phyloP scores from a whole-genome alignment of 2,329 filamentous ascomycete species.

The Monascus ruber region DNA sequence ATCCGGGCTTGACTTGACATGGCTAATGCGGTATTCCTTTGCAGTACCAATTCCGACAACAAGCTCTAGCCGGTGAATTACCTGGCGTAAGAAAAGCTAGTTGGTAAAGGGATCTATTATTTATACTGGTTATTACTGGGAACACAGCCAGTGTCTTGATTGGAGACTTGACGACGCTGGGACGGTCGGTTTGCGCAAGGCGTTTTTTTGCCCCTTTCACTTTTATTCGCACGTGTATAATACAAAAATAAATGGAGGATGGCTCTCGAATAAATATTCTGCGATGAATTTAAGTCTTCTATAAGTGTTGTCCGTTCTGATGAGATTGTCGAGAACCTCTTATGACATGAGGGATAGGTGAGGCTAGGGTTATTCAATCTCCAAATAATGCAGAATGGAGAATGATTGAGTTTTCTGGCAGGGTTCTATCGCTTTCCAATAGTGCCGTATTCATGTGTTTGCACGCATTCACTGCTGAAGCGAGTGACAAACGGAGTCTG shows the following conservation, averaged over 20 bases:
- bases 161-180: conserved; percentile 8
- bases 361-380: too few relatives aligned
- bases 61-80: conserved; percentile 72
- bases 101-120: conserved; percentile 51
- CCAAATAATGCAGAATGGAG: too few relatives aligned
- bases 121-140: not conserved
- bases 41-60: conserved; percentile 85
- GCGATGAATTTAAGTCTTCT: not conserved
- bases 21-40: not conserved
- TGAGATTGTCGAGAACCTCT: too few relatives aligned
- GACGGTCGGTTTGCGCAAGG: conserved; percentile 13
- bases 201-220: conserved; percentile 10
- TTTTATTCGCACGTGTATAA: conserved; percentile 12
- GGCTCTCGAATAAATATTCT: not conserved
- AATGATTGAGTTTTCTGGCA: too few relatives aligned
- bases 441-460: not conserved
- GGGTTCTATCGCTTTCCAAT: not conserved
- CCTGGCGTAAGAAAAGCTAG: conserved; percentile 93
- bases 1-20: too few relatives aligned
- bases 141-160: not conserved
- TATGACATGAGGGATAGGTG: too few relatives aligned
- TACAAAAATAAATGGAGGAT: conserved; percentile 4
- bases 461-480: not conserved
- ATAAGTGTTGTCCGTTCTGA: not conserved
- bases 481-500: not conserved